Evolutionary conservation across 495 filamentous ascomycete species (phyloP), one percentile per base, ranked within the genome.

Genomic region (Trichocladium uniseriatum): DNA sequence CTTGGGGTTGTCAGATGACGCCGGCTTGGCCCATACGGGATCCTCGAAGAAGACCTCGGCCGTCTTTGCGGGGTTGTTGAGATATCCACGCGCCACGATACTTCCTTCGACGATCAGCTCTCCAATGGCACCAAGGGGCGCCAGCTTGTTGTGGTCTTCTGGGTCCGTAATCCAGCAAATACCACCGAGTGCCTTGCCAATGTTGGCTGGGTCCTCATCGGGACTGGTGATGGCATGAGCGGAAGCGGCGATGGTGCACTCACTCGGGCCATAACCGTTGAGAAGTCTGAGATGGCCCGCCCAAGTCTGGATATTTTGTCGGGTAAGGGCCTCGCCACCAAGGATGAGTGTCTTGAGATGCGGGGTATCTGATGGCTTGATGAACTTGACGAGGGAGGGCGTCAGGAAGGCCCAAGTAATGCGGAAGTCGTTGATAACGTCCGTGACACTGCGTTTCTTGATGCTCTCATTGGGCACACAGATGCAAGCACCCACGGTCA

Each of bases 181-280:
- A 10, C 60, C 43, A n/a, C 57, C 54, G 15, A 58, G 35, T 6
- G 45, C 57, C 8, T 20, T 49, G 1, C 60, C 60, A 19, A 63
- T 18, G 36, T 54, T 58, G 0, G 38, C 45, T 5, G 57, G 60
- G 44, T 52, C 36, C n/a, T 38, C 36, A 7, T 38, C 15, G 4
- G n/a, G 8, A 3, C 10, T 16, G n/a, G 36, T 18, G 36, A 10
- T 38, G 4, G 36, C 28, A n/a, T 41, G 22, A 8, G 57, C 56
- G 0, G 54, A 47, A 1, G 60, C 69, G 37, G 71, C 64, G 4
- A 79, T 69, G 11, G 74, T 67, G 34, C 70, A 72, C 48, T 81
- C 78, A 5, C 67, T 73, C 0, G 78, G 78, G 2, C 78, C 78
- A 38, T 81, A 80, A 15, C 69, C 71, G 36, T 79, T 78, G 48